Evolutionary conservation across 352 stramenopile genomes (phyloP).

Genomic region (Globisporangium orthogonon): DNA sequence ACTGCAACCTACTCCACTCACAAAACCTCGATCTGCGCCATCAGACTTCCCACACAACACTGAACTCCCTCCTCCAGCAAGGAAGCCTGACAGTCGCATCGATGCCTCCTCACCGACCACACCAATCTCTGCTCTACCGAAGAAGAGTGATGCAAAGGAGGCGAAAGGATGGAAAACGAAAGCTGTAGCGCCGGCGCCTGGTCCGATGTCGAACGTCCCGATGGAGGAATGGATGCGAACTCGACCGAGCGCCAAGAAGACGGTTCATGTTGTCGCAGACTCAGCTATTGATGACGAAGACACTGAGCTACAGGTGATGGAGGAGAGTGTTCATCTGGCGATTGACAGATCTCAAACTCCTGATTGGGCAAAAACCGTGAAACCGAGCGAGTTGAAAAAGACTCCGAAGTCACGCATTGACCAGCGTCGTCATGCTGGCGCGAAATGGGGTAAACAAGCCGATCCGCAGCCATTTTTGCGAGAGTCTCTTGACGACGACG

Average conservation of each 20-base stretch:
- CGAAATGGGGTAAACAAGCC: constrained; percentile 14
- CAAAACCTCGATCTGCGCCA: neutral
- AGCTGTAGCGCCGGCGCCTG: constrained; percentile 28
- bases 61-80: neutral
- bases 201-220: constrained; percentile 41
- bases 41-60: neutral
- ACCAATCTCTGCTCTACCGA: neutral
- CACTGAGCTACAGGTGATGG: neutral
- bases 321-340: constrained; percentile 8
- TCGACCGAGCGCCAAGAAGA: constrained; percentile 42
- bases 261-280: constrained; percentile 23
- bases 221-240: constrained; percentile 78
- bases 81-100: neutral
- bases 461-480: neutral
- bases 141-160: constrained; percentile 15
- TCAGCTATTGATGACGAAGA: neutral
- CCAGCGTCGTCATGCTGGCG: constrained; percentile 8
- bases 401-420: constrained; percentile 1
- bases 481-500: neutral
- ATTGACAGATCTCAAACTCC: constrained; percentile 59
- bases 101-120: neutral
- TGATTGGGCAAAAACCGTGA: constrained; percentile 45
- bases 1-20: neutral
- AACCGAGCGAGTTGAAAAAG: constrained; percentile 9
- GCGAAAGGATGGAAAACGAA: constrained; percentile 43